phyloP scores from a whole-genome alignment of 257 asterid genomes.

The Salvia splendens region DNA sequence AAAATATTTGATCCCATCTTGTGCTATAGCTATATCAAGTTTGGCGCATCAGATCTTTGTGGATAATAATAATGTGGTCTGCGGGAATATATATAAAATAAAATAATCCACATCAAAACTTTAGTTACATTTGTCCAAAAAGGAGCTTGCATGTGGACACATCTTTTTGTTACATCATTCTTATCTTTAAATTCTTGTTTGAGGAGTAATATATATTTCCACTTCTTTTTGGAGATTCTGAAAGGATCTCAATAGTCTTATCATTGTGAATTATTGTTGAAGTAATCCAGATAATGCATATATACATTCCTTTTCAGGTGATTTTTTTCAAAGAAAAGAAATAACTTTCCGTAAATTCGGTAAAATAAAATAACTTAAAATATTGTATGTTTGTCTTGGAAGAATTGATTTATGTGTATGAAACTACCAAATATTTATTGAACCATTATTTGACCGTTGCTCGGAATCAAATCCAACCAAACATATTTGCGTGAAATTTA shows the following conservation, averaged over 20 bases:
- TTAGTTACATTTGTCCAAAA: slow-evolving; percentile 2
- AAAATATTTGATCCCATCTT: slow-evolving; percentile 41
- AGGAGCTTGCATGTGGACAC: slow-evolving; percentile 34
- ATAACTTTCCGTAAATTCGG: background rate
- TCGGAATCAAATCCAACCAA: slow-evolving; percentile 17
- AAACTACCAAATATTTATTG: slow-evolving; percentile 17
- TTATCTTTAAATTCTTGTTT: slow-evolving; percentile 18
- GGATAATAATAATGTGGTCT: slow-evolving; percentile 20
- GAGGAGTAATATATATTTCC: background rate
- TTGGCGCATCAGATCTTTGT: slow-evolving; percentile 30
- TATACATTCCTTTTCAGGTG: too few relatives aligned
- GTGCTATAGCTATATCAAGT: background rate
- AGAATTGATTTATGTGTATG: background rate
- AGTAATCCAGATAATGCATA: slow-evolving; percentile 3
- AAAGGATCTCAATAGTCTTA: background rate
- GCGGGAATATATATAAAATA: background rate
- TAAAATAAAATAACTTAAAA: background rate
- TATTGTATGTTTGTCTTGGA: background rate
- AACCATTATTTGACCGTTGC: slow-evolving; percentile 1
- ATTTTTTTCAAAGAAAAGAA: background rate
- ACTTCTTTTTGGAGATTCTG: background rate
- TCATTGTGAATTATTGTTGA: background rate
- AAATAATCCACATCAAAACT: slow-evolving; percentile 21
- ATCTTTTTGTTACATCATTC: slow-evolving; percentile 23
- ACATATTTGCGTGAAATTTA: slow-evolving; percentile 19